phyloP scores from a whole-genome alignment of 2,329 filamentous ascomycete genomes.

The Venturiaceae sp. region DNA sequence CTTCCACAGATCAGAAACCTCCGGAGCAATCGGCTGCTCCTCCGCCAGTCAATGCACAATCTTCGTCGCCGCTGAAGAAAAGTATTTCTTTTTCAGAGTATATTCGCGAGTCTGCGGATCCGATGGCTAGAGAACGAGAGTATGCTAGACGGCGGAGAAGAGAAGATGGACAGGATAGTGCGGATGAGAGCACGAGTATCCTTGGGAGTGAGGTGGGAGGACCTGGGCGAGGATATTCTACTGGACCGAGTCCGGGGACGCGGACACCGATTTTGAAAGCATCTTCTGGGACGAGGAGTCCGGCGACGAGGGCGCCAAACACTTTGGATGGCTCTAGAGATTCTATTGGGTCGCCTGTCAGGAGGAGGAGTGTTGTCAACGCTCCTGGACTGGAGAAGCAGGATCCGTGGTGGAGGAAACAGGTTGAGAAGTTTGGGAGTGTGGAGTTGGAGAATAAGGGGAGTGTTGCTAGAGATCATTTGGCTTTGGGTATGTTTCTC shows the following conservation, averaged over 20 bases:
- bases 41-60: no score
- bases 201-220: conserved; percentile 15
- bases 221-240: conserved; percentile 13
- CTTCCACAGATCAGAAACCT: neutral
- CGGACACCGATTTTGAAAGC: conserved; percentile 12
- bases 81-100: neutral
- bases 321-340: neutral
- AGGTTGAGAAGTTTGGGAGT: conserved; percentile 50
- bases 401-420: conserved; percentile 41
- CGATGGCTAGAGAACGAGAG: neutral
- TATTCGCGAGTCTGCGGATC: neutral
- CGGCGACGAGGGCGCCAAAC: conserved; percentile 9
- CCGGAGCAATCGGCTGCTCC: neutral
- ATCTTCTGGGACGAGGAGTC: conserved; percentile 9
- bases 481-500: conserved; percentile 57
- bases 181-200: conserved; percentile 30
- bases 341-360: neutral
- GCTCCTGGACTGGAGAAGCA: conserved; percentile 10
- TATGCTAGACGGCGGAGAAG: neutral
- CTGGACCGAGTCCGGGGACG: conserved; percentile 10
- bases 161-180: conserved; percentile 9
- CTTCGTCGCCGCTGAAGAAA: neutral
- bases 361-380: neutral
- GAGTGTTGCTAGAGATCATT: conserved; percentile 71
- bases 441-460: conserved; percentile 81